phyloP scores from a whole-genome alignment of 768 basidiomycete genomes.

The Agaricus sinodeliciosus region DNA sequence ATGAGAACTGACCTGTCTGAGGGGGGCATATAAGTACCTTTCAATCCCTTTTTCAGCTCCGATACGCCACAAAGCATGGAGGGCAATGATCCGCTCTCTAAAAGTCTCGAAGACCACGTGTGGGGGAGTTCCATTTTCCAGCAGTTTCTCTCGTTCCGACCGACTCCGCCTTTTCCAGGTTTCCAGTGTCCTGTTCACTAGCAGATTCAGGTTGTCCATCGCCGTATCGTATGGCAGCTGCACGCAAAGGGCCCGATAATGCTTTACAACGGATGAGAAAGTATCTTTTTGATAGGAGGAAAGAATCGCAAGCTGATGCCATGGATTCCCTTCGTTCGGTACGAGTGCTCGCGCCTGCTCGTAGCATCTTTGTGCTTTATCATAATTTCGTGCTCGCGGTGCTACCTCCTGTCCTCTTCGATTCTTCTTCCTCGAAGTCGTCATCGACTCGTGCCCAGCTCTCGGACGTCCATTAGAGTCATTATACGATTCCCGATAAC shows the following conservation, averaged over 20 bases:
- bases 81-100: constrained; percentile 65
- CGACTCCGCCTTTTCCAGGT: constrained; percentile 41
- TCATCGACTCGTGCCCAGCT: constrained; percentile 63
- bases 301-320: constrained; percentile 93
- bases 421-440: constrained; percentile 32
- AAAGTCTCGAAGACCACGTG: constrained; percentile 53
- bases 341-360: constrained; percentile 76
- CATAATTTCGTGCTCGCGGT: constrained; percentile 60
- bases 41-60: constrained; percentile 46
- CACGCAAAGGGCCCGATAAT: constrained; percentile 89
- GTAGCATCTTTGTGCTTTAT: constrained; percentile 75
- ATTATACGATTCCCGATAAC: constrained; percentile 89
- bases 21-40: constrained; percentile 39
- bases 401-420: constrained; percentile 41
- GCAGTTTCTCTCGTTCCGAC: constrained; percentile 29
- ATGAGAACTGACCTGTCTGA: constrained; percentile 10
- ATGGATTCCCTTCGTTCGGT: constrained; percentile 89
- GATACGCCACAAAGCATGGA: constrained; percentile 72
- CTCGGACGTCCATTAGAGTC: constrained; percentile 59
- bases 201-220: constrained; percentile 73
- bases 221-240: constrained; percentile 83
- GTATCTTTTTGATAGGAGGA: constrained; percentile 78
- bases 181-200: constrained; percentile 63
- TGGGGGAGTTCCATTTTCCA: constrained; percentile 33
- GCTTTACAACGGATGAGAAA: constrained; percentile 77